Base-by-base conservation (phyloP, 148 eudicot genomes). In the Amaranthus hypochondriacus region DNA sequence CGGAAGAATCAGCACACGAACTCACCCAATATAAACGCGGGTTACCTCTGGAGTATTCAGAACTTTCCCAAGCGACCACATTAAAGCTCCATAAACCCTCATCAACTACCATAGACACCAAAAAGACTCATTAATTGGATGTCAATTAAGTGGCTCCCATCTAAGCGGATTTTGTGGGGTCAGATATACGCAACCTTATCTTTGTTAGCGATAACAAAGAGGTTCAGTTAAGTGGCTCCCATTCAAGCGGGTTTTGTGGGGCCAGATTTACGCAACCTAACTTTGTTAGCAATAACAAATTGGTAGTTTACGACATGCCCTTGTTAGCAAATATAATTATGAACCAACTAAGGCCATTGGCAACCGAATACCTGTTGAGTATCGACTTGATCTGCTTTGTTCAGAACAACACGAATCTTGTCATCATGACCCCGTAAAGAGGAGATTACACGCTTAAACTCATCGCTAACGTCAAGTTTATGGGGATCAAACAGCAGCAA, bases 1-100 rank as follows among this genome's bases (percentile, higher is more conserved):
- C 52, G 73, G 13, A 42, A 15, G 9, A 62, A 49, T 48, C 50
- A 7, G 47, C 50, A 64, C 60, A 21, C 42, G 39, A 48, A 65
- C 86, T 43, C 84, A 92, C 96, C 96, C 96, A 80, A 92, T 83
- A 73, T 92, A 92, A 57, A 92, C 97, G 50, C 97, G 96, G 44
- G 82, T 79, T 44, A 90, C 97, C 77, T 92, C 97, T 4, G 97
- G 97, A 28, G 91, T 90, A 78, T 92, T 87, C 39, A 92, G 75
- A 55, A 92, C 89, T 79, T 92, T 92, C 53, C 97, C 91, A 54
- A 92, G 91, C 1, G 97, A 92, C 96, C 97, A 92, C 97, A 92
- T 92, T 76, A 92, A 75, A 3, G 97, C 96, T 76, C 97, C 97
- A 80, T 92, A 92, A 11, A 90, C 91, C 72, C 97, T 80, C 97